phyloP scores from a whole-genome alignment of 371 early-diverging fungal species.

The Blakeslea trispora region DNA sequence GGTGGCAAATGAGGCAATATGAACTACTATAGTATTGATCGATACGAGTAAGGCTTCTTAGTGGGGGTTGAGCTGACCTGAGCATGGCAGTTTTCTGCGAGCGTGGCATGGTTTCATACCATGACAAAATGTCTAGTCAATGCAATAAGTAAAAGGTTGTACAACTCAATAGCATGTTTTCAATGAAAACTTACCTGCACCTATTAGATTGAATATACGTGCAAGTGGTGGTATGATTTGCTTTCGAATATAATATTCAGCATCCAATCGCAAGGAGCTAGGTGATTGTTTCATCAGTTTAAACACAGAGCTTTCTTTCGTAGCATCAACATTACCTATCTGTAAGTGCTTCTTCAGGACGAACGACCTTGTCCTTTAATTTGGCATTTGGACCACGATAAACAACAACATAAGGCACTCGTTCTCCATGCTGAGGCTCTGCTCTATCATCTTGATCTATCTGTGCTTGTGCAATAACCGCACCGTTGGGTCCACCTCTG shows the following conservation, averaged over 20 bases:
- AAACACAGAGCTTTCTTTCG: neutral
- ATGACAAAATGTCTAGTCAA: conserved; percentile 58
- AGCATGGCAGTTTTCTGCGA: conserved; percentile 38
- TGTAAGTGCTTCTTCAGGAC: conserved; percentile 64
- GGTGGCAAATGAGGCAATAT: conserved; percentile 41
- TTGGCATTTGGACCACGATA: conserved; percentile 65
- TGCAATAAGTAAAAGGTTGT: neutral
- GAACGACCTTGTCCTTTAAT: conserved; percentile 72
- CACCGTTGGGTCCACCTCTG: conserved; percentile 72
- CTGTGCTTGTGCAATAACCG: conserved; percentile 61
- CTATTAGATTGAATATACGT: conserved; percentile 79
- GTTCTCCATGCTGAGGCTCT: conserved; percentile 84
- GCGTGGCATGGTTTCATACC: conserved; percentile 71
- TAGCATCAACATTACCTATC: conserved; percentile 39
- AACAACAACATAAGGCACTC: conserved; percentile 87
- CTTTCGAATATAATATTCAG: conserved; percentile 81
- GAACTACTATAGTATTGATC: conserved; percentile 48
- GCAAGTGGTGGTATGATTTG: conserved; percentile 82
- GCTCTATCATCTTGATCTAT: conserved; percentile 72
- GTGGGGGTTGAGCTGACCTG: conserved; percentile 13
- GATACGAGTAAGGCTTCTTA: conserved; percentile 23
- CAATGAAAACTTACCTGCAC: conserved; percentile 53
- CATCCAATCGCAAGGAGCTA: conserved; percentile 65
- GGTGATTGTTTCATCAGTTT: neutral
- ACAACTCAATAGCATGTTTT: too few species aligned